Conservation (phyloP, 202 grass and related monocot genomes). For the Schoenoplectus triqueter region DNA sequence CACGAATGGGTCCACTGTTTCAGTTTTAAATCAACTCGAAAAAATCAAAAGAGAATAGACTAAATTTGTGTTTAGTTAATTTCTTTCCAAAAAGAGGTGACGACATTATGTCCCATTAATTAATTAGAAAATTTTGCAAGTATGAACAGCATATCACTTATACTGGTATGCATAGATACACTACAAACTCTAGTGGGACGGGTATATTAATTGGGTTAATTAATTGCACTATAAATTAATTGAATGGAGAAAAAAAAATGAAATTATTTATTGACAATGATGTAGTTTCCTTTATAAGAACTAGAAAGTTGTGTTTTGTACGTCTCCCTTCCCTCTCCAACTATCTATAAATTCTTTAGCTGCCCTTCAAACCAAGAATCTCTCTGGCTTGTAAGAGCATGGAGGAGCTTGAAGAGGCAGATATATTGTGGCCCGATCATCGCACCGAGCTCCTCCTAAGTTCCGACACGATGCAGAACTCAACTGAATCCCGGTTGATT, state of each 20-base stretch:
- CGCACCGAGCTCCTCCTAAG: too few species aligned
- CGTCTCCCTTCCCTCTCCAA: conserved; percentile 16
- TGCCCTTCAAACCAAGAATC: conserved; percentile 21
- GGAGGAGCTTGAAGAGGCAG: conserved; percentile 63
- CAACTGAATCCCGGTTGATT: conserved; percentile 6
- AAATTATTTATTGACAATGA: conserved; percentile 28
- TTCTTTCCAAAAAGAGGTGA: neutral
- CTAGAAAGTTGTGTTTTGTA: conserved; percentile 38
- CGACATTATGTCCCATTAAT: neutral
- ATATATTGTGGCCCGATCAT: conserved; percentile 58
- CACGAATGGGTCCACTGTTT: neutral
- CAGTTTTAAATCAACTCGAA: neutral
- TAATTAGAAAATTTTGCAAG: neutral
- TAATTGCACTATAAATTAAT: conserved; percentile 16
- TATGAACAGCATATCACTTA: neutral
- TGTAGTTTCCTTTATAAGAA: conserved; percentile 32
- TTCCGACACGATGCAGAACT: neutral
- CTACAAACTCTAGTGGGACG: neutral
- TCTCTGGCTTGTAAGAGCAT: conserved; percentile 49
- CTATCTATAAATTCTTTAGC: conserved; percentile 34
- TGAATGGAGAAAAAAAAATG: conserved; percentile 34
- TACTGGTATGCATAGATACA: neutral
- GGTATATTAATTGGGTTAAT: neutral
- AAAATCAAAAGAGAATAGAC: neutral
- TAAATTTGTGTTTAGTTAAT: neutral